Evolutionary conservation across 1,284 basidiomycete species (phyloP).

Genomic region (Grifola frondosa): DNA sequence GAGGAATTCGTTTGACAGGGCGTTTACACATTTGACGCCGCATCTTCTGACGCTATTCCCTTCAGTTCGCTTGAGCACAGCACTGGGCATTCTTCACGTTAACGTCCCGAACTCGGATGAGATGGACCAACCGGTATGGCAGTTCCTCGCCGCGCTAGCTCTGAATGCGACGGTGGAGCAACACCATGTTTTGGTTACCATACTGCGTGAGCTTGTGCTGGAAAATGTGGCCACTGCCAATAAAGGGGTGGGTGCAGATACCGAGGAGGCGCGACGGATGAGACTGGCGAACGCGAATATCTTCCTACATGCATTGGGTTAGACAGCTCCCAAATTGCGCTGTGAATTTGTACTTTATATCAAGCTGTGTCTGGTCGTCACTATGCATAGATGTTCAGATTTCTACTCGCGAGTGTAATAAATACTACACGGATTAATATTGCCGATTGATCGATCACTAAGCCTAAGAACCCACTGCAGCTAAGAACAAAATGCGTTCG

Average conservation of each 20-base stretch:
- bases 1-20: conserved; percentile 81
- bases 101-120: conserved; percentile 54
- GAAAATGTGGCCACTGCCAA: conserved; percentile 81
- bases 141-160: conserved; percentile 87
- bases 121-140: conserved; percentile 90
- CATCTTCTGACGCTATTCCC: conserved; percentile 86
- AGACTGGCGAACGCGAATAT: conserved; percentile 83
- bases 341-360: conserved; percentile 35
- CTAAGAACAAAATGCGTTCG: no score
- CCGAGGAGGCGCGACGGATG: conserved; percentile 63
- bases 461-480: no score
- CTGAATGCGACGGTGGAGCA: conserved; percentile 82
- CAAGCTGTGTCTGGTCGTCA: background rate
- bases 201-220: conserved; percentile 89
- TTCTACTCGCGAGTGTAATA: no score
- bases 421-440: no score
- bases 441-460: no score
- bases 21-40: conserved; percentile 78
- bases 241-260: conserved; percentile 65
- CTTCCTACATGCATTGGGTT: conserved; percentile 81
- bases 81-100: conserved; percentile 33
- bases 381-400: no score
- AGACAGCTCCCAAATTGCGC: conserved; percentile 78
- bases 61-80: conserved; percentile 71
- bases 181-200: conserved; percentile 84